Evolutionary conservation across 2,329 filamentous ascomycete genomes (phyloP), one percentile per base, ranked within the genome.

Genomic region (Thelonectria discophora): DNA sequence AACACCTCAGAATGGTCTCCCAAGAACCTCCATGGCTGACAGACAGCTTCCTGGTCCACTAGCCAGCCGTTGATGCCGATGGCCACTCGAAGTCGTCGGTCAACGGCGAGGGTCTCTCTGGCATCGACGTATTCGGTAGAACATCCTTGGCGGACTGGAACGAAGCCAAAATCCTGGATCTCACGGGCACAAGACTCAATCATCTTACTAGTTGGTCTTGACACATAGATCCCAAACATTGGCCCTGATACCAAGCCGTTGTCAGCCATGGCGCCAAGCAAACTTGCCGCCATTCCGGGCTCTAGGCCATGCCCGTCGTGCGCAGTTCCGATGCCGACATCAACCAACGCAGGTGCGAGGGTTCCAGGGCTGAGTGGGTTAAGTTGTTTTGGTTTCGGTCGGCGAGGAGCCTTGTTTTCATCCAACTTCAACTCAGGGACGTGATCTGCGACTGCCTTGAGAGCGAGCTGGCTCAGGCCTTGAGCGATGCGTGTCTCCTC

Each of bases 141-240:
- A 10, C 60, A 50, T 10, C 79, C 73, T 13, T 85, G 84, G 54
- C 88, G 86, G 15, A 97, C 81, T 0, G 93, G 91, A 11, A 97
- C 78, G 70, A 98, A 92, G 0, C 88, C 92, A 76, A 97, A 97
- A 72, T 98, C 94, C 69, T 92, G 88, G 15, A 98, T 89, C 66
- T 97, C 93, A 68, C 88, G 88, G 11, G 90, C 86, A 74, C 96
- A 97, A n/a, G 89, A 84, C 66, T 97, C 92, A 83, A 97, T 91
- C 83, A 94, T 92, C 74, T 93, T 90, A 54, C 89, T 88, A 0
- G 91, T 91, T 83, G 97, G 94, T 37, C 89, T 87, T 1, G 90
- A 88, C 45, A 91, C 91, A 73, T 96, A 97, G n/a, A 95, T 92
- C 9, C 95, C 95, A 72, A 98, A 97, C 40, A 98, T 80, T 39